Evolutionary conservation across 768 basidiomycete genomes (phyloP), one percentile per base, ranked within the genome.

Genomic region (Mycena haematopus): DNA sequence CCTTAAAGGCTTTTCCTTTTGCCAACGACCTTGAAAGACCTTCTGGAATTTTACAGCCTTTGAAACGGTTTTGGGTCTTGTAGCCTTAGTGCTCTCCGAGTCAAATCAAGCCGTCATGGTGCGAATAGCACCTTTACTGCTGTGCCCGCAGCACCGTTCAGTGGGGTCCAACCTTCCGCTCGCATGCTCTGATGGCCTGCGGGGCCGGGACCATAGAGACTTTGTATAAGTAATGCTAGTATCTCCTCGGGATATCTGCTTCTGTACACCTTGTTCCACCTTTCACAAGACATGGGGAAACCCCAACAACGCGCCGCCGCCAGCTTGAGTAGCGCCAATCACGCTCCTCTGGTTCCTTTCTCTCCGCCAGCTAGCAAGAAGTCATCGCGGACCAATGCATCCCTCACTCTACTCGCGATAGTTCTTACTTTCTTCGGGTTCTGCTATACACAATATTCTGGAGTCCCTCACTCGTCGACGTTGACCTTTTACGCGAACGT

Each of bases 401-500:
- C 46, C 25, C 24, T 53, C 33, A 52, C 58, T 11, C 52, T 52
- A 15, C 33, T n/a, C 24, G 40, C 14, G 19, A 14, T 60, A 27
- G 22, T 29, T 19, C 51, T 51, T 53, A 10, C 44, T 3, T 9
- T 31, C 36, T 21, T 60, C 15, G 21, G 42, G 17, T 60, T 36
- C 58, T 35, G 14, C n/a, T 44, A 29, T 31, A 17, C 44, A 19
- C 50, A 7, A 35, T n/a, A 52, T 57, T 25, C 19, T 24, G 19
- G 24, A n/a, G 13, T 17, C 13, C 2, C 19, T 6, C 17, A 40
- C 1, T 27, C 29, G 10, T 14, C 47, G 27, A 14, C 56, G 2
- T 19, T 57, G 2, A 22, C 31, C n/a, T 62, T 62, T 22, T 62
- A 62, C 25, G 40, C 55, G 29, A 50, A 56, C 29, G 19, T 62